Base-by-base conservation (phyloP, 208 protist genomes). In the Porcisia deanei region DNA sequence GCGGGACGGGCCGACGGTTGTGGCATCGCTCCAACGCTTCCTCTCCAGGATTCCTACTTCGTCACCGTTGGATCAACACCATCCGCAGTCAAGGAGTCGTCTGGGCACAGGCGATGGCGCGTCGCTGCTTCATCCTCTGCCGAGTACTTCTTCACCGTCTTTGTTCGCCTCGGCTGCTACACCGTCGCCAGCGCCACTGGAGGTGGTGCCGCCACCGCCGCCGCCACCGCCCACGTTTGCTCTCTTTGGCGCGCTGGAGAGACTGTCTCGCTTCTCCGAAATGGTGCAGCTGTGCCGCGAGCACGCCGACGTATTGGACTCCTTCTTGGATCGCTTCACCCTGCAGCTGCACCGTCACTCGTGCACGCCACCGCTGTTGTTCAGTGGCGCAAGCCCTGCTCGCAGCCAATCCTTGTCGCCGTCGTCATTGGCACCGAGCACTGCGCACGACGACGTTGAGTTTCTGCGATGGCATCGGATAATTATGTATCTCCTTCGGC, bases 231-330 rank as follows among this genome's bases (percentile, higher is more conserved):
- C 75, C 3, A 73, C 90, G 20, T 96, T 96, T 81, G 85, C 75
- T n/a, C 78, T 96, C 20, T 96, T 96, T 81, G 84, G 88, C 16
- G 83, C 81, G 20, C 73, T 96, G 12, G 89, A 94, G 77, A 86
- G 86, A 18, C 71, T 64, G 39, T 83, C 79, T 2, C 77, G 79
- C 63, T 91, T 93, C 53, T 78, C 85, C 16, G 80, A 89, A 53
- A 84, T 96, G 52, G 55, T 73, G 61, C 76, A 47, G 45, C 80
- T 96, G 9, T 88, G 84, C 65, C 71, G 47, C 14, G 73, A 72
- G 14, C 67, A 92, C 73, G 64, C 80, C 10, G 41, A 47, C 16
- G 60, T 91, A n/a, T 55, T 93, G 4, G 80, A 86, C 41, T 64
- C 65, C 30, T 92, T 91, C 70, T 53, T 91, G 39, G 45, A 55